A percentile compares a stretch with the other conserved stretches of the same genome.
Conservation (phyloP, 208 protist genomes). For the Crithidia fasciculata region DNA sequence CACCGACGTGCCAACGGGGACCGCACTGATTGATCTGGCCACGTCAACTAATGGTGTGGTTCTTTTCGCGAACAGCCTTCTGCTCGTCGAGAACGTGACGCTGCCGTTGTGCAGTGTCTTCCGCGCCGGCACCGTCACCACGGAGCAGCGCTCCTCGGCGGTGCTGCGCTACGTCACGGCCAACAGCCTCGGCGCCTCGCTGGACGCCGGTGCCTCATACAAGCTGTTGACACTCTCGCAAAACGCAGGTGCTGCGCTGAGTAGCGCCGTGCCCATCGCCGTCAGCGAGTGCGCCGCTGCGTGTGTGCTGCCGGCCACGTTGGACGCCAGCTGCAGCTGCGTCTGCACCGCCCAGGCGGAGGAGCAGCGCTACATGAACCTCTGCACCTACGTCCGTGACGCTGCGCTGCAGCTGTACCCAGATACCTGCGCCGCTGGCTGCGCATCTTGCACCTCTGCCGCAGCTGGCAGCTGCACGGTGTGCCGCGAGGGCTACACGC, state of each 20-base stretch:
- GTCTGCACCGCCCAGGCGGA: neutral
- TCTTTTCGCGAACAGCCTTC: neutral
- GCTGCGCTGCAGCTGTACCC: slow-evolving; percentile 1
- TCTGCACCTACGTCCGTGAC: slow-evolving; percentile 1
- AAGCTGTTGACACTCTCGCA: neutral
- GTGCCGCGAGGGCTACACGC: slow-evolving; percentile 1
- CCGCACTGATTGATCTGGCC: neutral
- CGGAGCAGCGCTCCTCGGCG: neutral
- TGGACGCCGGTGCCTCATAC: neutral
- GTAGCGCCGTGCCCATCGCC: neutral
- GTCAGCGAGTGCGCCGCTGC: neutral
- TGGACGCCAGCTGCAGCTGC: slow-evolving; percentile 3
- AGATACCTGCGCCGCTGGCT: neutral
- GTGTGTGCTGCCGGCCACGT: neutral
- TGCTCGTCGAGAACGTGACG: slow-evolving; percentile 1
- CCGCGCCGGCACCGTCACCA: neutral
- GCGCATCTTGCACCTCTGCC: neutral
- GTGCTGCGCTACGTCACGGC: slow-evolving; percentile 8
- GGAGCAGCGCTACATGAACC: neutral
- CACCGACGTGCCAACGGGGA: neutral
- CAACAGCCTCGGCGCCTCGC: neutral
- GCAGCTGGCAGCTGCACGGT: neutral
- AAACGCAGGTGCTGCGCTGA: no score
- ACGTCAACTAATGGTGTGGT: neutral
- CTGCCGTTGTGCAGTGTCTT: neutral